These are phyloP conservation scores for Mucor velutinosus DNA, from an alignment of 371 early-diverging fungal genomes.

Conservation along the genomic window DNA sequence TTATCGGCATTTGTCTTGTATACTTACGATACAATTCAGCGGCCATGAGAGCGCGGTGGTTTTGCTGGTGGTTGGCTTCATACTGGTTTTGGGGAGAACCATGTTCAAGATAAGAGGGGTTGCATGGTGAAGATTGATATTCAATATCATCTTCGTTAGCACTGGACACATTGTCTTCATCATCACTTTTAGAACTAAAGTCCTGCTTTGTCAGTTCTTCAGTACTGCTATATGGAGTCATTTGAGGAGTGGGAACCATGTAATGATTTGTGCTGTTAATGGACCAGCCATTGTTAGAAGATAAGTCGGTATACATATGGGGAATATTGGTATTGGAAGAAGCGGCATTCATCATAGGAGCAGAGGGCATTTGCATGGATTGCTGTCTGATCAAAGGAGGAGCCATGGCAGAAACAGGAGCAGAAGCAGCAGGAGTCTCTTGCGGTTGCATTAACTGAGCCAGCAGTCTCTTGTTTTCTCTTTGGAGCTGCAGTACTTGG, in stretches of 20 bases:
- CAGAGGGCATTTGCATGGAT: not conserved
- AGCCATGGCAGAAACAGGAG: not conserved
- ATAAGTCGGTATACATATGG: not conserved
- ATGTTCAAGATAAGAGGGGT: not conserved
- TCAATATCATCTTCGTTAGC: conserved; percentile 16
- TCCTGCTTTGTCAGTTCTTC: conserved; percentile 12
- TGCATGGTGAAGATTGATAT: not conserved
- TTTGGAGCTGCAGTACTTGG: conserved; percentile 33
- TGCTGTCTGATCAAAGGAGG: not conserved
- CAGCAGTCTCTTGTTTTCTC: conserved; percentile 34
- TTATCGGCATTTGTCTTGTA: not conserved
- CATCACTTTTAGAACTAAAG: conserved; percentile 7
- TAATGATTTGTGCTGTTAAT: not conserved
- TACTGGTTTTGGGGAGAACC: not conserved
- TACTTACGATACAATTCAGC: conserved; percentile 11
- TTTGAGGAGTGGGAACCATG: not conserved
- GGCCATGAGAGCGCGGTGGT: not conserved
- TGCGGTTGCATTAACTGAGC: conserved; percentile 18
- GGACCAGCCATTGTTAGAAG: conserved; percentile 7
- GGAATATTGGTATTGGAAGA: not conserved
- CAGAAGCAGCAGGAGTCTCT: not conserved
- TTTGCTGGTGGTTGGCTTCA: not conserved
- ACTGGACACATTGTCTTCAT: conserved; percentile 17
- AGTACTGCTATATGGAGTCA: not conserved
- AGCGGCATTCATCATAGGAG: not conserved